A percentile compares a stretch with the other conserved stretches of the same genome.
These are phyloP conservation scores for Gymnopilus dilepis DNA, from an alignment of 768 basidiomycete genomes.

Conservation along the genomic window DNA sequence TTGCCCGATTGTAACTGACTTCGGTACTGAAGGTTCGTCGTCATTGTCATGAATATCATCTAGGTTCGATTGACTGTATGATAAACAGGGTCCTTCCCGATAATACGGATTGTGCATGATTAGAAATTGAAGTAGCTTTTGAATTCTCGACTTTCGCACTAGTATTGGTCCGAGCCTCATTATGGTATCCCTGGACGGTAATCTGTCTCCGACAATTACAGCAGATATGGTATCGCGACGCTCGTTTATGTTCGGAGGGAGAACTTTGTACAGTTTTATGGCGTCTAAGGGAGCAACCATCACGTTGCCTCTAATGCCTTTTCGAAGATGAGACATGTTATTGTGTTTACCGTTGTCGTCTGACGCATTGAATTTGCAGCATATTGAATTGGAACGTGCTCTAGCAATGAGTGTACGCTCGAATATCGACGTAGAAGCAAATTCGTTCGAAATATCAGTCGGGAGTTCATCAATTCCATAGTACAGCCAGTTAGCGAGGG, in stretches of 20 bases:
- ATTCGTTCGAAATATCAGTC: background rate
- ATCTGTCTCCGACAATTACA: background rate
- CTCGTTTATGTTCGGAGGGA: background rate
- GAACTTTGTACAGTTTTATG: background rate
- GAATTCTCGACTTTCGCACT: no score
- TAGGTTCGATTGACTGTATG: background rate
- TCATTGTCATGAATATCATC: background rate
- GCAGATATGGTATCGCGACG: background rate
- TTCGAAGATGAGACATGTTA: background rate
- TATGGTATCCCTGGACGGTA: background rate
- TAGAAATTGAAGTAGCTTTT: background rate
- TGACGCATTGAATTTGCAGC: background rate
- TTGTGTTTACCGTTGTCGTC: background rate
- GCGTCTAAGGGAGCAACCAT: background rate
- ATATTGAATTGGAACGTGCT: background rate
- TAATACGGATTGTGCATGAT: background rate
- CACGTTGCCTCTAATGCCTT: background rate
- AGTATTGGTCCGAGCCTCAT: background rate
- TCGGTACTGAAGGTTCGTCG: background rate
- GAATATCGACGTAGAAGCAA: background rate
- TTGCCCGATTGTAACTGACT: background rate
- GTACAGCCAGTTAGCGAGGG: slow-evolving; percentile 10
- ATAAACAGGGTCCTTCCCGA: background rate
- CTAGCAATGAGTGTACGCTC: background rate
- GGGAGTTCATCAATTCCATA: background rate